A percentile compares a stretch with the other conserved stretches of the same genome.
These are phyloP conservation scores for Petunia axillaris DNA, from an alignment of 257 asterid species.

Conservation along the genomic window DNA sequence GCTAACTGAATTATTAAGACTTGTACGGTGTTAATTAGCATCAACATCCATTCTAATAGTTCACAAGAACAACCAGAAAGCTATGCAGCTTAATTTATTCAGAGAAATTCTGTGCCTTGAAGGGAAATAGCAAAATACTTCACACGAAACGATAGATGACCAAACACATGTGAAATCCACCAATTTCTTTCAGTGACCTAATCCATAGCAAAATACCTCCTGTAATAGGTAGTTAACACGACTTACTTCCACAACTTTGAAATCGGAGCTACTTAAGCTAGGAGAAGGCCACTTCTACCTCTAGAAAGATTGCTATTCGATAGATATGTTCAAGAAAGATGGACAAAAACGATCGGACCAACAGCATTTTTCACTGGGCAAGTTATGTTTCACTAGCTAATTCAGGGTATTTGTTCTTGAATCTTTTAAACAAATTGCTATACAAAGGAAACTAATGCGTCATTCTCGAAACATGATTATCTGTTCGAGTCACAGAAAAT, in stretches of 20 bases:
- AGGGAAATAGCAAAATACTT: background rate
- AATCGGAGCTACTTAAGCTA: background rate
- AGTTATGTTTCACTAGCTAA: constrained; percentile 9
- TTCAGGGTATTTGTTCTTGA: background rate
- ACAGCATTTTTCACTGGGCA: background rate
- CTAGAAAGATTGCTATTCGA: background rate
- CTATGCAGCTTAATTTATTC: background rate
- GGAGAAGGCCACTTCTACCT: background rate
- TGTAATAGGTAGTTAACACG: background rate
- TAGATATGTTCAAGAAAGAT: background rate
- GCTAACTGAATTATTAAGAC: background rate
- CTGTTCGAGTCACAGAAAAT: background rate
- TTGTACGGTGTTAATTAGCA: background rate
- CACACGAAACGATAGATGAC: background rate
- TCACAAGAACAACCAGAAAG: background rate
- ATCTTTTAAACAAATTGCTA: background rate
- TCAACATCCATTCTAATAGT: background rate
- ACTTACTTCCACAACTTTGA: background rate
- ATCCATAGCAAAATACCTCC: background rate
- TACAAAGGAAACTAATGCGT: background rate
- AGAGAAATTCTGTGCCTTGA: background rate
- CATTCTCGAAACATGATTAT: constrained; percentile 12
- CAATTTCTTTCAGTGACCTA: background rate
- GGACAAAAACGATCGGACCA: background rate
- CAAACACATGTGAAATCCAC: background rate